These are phyloP conservation scores for Noccaea bulbosa DNA, from an alignment of 345 rosid genomes.

Conservation along the genomic window DNA sequence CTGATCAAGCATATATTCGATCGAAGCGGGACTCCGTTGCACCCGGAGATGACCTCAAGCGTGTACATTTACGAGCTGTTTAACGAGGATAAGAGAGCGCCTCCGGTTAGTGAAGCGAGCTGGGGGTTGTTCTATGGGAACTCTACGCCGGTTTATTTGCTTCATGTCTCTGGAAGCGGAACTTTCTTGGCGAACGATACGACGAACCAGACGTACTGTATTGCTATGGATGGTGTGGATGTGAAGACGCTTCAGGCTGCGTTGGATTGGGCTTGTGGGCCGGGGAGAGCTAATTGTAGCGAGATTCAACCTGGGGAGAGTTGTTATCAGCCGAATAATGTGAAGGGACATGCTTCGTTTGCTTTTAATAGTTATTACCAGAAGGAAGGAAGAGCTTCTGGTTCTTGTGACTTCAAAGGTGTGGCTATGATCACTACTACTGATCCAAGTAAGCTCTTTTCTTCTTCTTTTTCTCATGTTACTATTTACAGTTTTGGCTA, in stretches of 20 bases:
- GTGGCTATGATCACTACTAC: conserved; percentile 93
- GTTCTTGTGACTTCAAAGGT: conserved; percentile 96
- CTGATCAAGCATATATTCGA: conserved; percentile 88
- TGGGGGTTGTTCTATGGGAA: conserved; percentile 94
- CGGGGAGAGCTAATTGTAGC: conserved; percentile 85
- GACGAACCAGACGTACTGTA: conserved; percentile 87
- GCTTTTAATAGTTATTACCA: conserved; percentile 99
- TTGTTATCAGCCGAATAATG: conserved; percentile 90
- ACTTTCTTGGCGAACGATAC: conserved; percentile 88
- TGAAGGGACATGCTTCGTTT: conserved; percentile 84
- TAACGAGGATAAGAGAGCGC: conserved; percentile 80
- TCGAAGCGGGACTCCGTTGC: conserved; percentile 78
- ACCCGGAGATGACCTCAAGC: conserved; percentile 78
- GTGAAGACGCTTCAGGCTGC: conserved; percentile 81
- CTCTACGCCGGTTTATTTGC: conserved; percentile 82
- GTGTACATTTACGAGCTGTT: conserved; percentile 86
- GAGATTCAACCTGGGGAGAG: conserved; percentile 92
- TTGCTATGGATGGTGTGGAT: conserved; percentile 75
- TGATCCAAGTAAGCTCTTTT: conserved; percentile 80
- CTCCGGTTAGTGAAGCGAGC: conserved; percentile 80
- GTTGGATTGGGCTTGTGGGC: conserved; percentile 98
- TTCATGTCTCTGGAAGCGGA: conserved; percentile 91
- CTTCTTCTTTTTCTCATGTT: background rate
- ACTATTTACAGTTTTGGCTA: conserved; percentile 24
- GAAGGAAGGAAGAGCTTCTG: conserved; percentile 70